phyloP scores from a whole-genome alignment of 495 filamentous ascomycete genomes.

The Evernia prunastri region DNA sequence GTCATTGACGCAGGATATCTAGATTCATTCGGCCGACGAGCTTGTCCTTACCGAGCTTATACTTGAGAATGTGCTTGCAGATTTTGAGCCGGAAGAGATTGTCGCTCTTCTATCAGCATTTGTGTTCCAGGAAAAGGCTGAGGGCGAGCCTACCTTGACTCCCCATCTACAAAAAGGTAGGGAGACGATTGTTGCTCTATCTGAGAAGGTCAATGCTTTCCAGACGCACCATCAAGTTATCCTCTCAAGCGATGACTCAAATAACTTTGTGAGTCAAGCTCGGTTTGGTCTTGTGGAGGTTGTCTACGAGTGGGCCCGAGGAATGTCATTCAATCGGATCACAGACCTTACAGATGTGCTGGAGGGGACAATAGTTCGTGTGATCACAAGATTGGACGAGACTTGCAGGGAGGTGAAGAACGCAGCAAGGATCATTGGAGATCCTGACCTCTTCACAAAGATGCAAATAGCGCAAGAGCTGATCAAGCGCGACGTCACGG shows the following conservation, averaged over 20 bases:
- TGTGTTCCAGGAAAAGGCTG: constrained; percentile 98
- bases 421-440: constrained; percentile 91
- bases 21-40: constrained; percentile 94
- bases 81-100: constrained; percentile 94
- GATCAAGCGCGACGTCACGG: constrained; percentile 93
- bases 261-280: constrained; percentile 81
- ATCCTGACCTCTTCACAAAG: constrained; percentile 86
- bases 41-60: constrained; percentile 95
- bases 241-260: constrained; percentile 77
- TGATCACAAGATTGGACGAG: constrained; percentile 89
- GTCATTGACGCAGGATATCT: constrained; percentile 5
- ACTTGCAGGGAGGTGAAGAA: constrained; percentile 97
- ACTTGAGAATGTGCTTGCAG: constrained; percentile 90
- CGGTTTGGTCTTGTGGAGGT: constrained; percentile 94
- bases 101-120: constrained; percentile 90
- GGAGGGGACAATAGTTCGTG: constrained; percentile 91
- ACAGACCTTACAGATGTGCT: constrained; percentile 94
- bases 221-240: constrained; percentile 88
- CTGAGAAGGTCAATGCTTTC: constrained; percentile 81
- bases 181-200: constrained; percentile 77
- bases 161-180: constrained; percentile 75
- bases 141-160: constrained; percentile 75
- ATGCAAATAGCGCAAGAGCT: constrained; percentile 95
- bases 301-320: constrained; percentile 95
- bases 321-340: constrained; percentile 97